phyloP scores from a whole-genome alignment of 441 rosid genomes.

The Pelargonium citronellum region DNA sequence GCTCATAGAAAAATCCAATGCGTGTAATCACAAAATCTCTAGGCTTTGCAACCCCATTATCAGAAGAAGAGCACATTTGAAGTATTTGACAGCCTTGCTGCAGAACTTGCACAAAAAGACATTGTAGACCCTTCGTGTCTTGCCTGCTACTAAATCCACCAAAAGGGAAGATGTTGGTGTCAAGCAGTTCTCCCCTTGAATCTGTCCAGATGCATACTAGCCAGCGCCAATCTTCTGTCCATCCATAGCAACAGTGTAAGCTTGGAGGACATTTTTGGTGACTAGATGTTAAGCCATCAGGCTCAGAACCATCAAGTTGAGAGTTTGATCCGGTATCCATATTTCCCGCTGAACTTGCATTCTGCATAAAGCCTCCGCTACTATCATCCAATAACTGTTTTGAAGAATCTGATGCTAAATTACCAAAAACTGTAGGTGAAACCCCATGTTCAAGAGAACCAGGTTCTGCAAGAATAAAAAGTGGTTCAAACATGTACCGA shows the following conservation, averaged over 20 bases:
- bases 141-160: constrained; percentile 99
- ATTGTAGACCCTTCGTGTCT: constrained; percentile 98
- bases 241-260: constrained; percentile 97
- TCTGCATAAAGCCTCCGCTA: constrained; percentile 56
- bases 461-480: constrained; percentile 93
- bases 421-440: constrained; percentile 48
- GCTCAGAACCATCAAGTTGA: constrained; percentile 64
- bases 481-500: constrained; percentile 91
- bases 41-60: constrained; percentile 70
- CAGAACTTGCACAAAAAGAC: constrained; percentile 93
- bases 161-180: constrained; percentile 93
- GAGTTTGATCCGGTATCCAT: constrained; percentile 61
- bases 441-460: constrained; percentile 87
- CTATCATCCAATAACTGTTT: constrained; percentile 61
- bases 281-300: constrained; percentile 46
- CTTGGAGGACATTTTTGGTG: constrained; percentile 68
- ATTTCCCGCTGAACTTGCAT: constrained; percentile 50
- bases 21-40: constrained; percentile 90
- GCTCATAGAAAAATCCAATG: constrained; percentile 93
- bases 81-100: constrained; percentile 99
- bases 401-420: constrained; percentile 52
- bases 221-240: constrained; percentile 99
- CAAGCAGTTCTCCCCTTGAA: constrained; percentile 96
- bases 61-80: constrained; percentile 78
- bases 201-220: constrained; percentile 98